Evolutionary conservation across 2,329 filamentous ascomycete genomes (phyloP), one percentile per base, ranked within the genome.

Genomic region (Cryphonectria carpinicola): DNA sequence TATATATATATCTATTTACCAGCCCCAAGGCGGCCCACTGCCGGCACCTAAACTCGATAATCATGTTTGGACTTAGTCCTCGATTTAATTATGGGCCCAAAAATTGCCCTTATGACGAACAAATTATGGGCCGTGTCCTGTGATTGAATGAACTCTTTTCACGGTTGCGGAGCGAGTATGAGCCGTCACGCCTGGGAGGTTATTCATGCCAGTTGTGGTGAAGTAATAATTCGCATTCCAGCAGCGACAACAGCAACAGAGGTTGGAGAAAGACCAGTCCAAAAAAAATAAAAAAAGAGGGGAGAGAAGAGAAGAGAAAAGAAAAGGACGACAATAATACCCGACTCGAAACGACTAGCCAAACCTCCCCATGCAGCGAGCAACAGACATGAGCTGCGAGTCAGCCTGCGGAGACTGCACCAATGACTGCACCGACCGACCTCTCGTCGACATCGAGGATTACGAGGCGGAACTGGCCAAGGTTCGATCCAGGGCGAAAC

Each of bases 371-470:
- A 39, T 22, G 28, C 54, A 62, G 22, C 25, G 52, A 41, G 54
- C 54, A 49, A 56, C 39, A 60, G 64, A 25, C 58, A 72, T 72
- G 71, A 65, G 43, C 32, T 70, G 71, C 63, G 65, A 70, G 17
- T 43, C 49, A 28, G 65, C 52, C 43, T 72, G 71, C 62, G 66
- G 46, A n/a, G 66, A 65, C 22, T 70, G 71, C 65, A 70, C 62
- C 68, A 70, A 65, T n/a, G 66, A 56, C 60, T 72, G 68, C 46
- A 63, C 25, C 28, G 46, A 63, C 22, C 66, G 14, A 58, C 25
- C 37, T 41, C 37, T 54, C 22, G 25, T 62, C 46, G 76, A 77
- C 68, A 77, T 77, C 64, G 76, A 77, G 71, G 76, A 76, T 62
- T 77, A 75, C 58, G 74, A 75, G 69, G 72, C 70, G 41, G 75